Percentiles rank a stretch among this genome's conserved stretches.
Evolutionary conservation across 176 grass and related monocot genomes (phyloP).

Genomic region (Triticum monococcum): DNA sequence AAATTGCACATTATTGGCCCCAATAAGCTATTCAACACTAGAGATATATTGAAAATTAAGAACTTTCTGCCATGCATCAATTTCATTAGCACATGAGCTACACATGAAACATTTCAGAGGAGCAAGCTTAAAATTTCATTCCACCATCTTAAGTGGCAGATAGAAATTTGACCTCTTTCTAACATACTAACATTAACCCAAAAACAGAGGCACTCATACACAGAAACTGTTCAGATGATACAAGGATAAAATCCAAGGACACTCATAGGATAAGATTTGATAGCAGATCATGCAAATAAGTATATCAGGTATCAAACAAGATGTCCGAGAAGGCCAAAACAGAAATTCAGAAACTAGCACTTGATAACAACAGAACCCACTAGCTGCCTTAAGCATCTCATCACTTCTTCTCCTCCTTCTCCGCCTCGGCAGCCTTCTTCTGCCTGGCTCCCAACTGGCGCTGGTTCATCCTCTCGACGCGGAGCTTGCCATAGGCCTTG

Average conservation of each 20-base stretch:
- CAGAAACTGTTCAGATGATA: too few species aligned
- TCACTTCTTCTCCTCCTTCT: slow-evolving; percentile 94
- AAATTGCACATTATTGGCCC: too few species aligned
- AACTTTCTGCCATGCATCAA: too few species aligned
- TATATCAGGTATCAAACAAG: slow-evolving; percentile 27
- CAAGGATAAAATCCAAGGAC: background rate
- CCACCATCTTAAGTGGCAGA: too few species aligned
- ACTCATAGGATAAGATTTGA: background rate
- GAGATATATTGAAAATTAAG: too few species aligned
- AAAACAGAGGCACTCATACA: too few species aligned
- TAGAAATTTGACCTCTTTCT: too few species aligned
- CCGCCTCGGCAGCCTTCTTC: slow-evolving; percentile 73
- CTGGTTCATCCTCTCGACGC: slow-evolving; percentile 75
- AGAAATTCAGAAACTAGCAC: slow-evolving; percentile 16
- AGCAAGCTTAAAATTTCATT: too few species aligned
- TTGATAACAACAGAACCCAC: background rate
- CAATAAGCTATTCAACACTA: too few species aligned
- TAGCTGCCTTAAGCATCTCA: background rate
- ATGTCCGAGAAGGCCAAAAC: background rate
- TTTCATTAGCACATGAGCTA: too few species aligned
- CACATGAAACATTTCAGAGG: too few species aligned
- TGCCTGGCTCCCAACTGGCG: slow-evolving; percentile 52
- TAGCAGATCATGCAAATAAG: background rate
- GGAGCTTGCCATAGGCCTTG: slow-evolving; percentile 84
- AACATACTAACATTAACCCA: too few species aligned